Conservation (phyloP, 768 basidiomycete species). For the Ramaria rubella region DNA sequence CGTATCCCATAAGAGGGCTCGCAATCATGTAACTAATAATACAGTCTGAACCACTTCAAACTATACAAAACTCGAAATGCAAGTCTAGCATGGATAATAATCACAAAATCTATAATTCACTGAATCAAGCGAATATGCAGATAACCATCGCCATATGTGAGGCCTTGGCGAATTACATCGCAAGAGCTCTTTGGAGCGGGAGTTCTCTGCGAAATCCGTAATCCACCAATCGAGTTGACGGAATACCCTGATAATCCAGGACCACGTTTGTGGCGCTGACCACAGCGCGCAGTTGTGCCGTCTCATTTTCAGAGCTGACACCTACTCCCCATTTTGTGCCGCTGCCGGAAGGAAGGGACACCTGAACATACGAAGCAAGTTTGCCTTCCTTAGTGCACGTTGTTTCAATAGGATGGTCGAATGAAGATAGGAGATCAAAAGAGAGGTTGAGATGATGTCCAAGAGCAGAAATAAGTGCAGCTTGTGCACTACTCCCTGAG, state of each 20-base stretch:
- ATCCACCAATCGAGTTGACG: background rate
- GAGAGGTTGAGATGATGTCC: conserved; percentile 73
- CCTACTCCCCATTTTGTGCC: conserved; percentile 5
- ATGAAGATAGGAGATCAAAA: conserved; percentile 82
- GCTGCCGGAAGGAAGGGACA: background rate
- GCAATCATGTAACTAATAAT: too few relatives aligned
- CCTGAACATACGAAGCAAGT: background rate
- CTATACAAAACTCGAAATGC: too few relatives aligned
- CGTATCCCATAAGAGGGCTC: too few relatives aligned
- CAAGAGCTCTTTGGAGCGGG: background rate
- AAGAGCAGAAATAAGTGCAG: conserved; percentile 85
- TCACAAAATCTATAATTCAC: too few relatives aligned
- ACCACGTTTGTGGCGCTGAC: conserved; percentile 10
- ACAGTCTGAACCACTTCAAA: too few relatives aligned
- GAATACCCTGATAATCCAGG: background rate
- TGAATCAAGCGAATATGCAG: too few relatives aligned
- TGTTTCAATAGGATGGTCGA: conserved; percentile 74
- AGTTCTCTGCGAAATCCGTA: background rate
- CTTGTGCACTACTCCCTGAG: conserved; percentile 92
- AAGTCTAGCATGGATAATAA: too few relatives aligned
- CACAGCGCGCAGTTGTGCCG: conserved; percentile 5
- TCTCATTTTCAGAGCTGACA: background rate
- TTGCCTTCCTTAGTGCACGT: background rate
- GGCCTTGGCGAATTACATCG: too few relatives aligned
- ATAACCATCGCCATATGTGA: too few relatives aligned